Base-by-base conservation (phyloP, 1,284 basidiomycete genomes). In the Phellopilus nigrolimitatus region DNA sequence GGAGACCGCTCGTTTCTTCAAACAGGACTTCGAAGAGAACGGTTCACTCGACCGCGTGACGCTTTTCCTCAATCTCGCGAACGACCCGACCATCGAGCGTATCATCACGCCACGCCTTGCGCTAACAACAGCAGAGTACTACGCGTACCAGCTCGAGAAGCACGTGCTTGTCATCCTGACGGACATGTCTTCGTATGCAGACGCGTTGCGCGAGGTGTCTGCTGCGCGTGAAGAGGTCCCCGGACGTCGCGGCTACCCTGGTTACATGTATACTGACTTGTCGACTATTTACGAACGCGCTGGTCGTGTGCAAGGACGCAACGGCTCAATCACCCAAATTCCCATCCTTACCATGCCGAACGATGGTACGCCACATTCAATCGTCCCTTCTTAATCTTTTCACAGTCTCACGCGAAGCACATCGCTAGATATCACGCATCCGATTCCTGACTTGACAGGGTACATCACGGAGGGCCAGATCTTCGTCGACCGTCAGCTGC, bases 281-380 rank as follows among this genome's bases (percentile, higher is more conserved):
- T 91, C 97, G 54, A 98, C 95, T 21, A 95, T 99, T 66, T 99
- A 99, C 72, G 97, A 99, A 73, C 93, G 97, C 73, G 97, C 97
- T 43, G 97, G 97, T 53, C 95, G 97, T 68, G 97, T 99, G 42
- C 74, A 95, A 71, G 97, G 97, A 57, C 83, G 97, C 57, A 98
- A 98, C 71, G 97, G 97, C 43, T 98, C 95, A 40, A 99, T 99
- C 74, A 99, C 97, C 45, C 97, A 99, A 74, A 97, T 99, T 67
- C 97, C 97, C 52, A 99, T 99, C 65, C 78, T 99, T 58, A 99
- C 97, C 55, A 99, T 99, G 97, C 97, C 97, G 28, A 99, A 99
- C 75, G 97, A 99, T 71, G 94, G 92, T 91, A 70, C 69, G 79
- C 63, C 17, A 52, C 17, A n/a, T 30, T 7, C 57, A 57, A 53